phyloP scores from a whole-genome alignment of 805 yeast genomes.

The Candida pini region DNA sequence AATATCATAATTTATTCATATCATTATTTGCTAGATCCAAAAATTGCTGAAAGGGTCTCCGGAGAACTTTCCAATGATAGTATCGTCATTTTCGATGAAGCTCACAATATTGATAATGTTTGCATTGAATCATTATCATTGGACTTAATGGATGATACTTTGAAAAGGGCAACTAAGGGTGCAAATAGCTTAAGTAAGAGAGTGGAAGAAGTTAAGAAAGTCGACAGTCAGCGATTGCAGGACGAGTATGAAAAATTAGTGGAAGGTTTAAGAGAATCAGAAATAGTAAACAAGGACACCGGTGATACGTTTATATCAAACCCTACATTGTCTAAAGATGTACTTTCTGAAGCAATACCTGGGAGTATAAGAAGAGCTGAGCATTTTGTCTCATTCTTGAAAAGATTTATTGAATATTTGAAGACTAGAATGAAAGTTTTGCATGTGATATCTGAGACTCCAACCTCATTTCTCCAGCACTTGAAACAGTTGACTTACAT shows the following conservation, averaged over 20 bases:
- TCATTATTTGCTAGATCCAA: slow-evolving; percentile 94
- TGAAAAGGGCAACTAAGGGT: slow-evolving; percentile 83
- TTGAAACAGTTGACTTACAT: slow-evolving; percentile 89
- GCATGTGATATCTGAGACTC: slow-evolving; percentile 97
- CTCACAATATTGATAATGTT: slow-evolving; percentile 97
- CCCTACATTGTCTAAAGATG: slow-evolving; percentile 81
- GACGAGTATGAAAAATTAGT: slow-evolving; percentile 90
- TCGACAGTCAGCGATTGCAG: slow-evolving; percentile 78
- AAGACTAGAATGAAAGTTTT: slow-evolving; percentile 97
- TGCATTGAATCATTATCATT: slow-evolving; percentile 93
- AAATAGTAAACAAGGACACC: slow-evolving; percentile 45
- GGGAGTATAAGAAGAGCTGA: slow-evolving; percentile 97
- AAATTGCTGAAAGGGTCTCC: slow-evolving; percentile 93
- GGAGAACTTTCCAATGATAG: slow-evolving; percentile 87
- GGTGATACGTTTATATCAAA: slow-evolving; percentile 75
- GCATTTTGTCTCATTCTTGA: slow-evolving; percentile 89
- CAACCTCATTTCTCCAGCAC: slow-evolving; percentile 87
- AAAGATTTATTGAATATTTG: slow-evolving; percentile 87
- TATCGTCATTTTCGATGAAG: slow-evolving; percentile 95
- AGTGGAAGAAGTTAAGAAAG: slow-evolving; percentile 77
- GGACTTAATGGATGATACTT: slow-evolving; percentile 85
- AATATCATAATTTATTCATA: slow-evolving; percentile 93
- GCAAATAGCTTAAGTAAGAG: slow-evolving; percentile 72
- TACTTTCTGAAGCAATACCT: slow-evolving; percentile 89
- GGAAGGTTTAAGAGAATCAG: slow-evolving; percentile 81